Evolutionary conservation across 2,329 filamentous ascomycete species (phyloP), one percentile per base, ranked within the genome.

Genomic region (Capronia americana): DNA sequence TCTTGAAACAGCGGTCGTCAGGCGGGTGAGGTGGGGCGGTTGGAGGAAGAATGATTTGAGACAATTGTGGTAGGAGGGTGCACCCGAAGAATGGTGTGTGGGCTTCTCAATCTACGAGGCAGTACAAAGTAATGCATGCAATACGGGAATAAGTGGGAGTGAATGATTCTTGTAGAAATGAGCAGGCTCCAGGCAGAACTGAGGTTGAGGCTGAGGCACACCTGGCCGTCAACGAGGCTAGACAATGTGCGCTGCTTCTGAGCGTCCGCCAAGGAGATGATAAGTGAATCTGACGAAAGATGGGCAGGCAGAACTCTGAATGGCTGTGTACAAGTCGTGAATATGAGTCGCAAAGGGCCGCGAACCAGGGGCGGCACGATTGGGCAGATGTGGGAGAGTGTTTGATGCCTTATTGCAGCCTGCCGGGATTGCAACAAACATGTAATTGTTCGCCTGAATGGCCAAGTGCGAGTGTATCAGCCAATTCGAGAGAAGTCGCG

Each of bases 291-390:
- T 55, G 55, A 57, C 54, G 24, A 57, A 57, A 57, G n/a, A 61
- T 30, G 48, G 32, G 53, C 24, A 65, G 63, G 56, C 63, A 64
- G 62, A 64, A 50, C 58, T 44, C 28, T 53, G 56, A 20, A 54
- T 48, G 62, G 62, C 62, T 59, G 56, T 51, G 44, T 54, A 44
- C 57, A 57, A 23, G 61, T 20, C 24, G 55, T 24, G 30, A 30
- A 51, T 44, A 51, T 57, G 44, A 53, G 23, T 38, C 26, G 38
- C 28, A 60, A 14, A 23, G 20, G 55, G 7, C 17, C n/a, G 57
- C 44, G 46, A 60, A 51, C 57, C 46, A 34, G 20, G 28, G 23
- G 17, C 28, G 44, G 34, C 23, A 38, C 26, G 46, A 51, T 14
- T 57, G 57, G 20, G 56, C 24, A 63, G 32, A 20, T 23, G 54